Base-by-base conservation (phyloP, 2,329 filamentous ascomycete genomes). In the Hymenotorrendiella dingleyae region DNA sequence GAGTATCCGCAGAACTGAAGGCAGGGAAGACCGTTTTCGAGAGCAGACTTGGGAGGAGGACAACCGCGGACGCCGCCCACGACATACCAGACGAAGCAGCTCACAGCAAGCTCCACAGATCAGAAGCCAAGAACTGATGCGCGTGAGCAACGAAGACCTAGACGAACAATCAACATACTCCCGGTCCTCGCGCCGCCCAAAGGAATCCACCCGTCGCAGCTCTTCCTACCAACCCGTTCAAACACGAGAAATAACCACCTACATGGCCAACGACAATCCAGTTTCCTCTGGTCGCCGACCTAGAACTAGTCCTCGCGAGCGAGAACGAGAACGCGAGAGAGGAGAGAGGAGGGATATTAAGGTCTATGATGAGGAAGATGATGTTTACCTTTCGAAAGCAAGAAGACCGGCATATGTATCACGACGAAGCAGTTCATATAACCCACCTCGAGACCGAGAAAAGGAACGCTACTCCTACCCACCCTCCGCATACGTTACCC, bases 371-470 rank as follows among this genome's bases (percentile, higher is more conserved):
- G 36, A 39, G 22, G 23, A 27, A 10, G 22, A 35, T 12, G 32
- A 35, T 22, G 21, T 27, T n/a, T 44, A 32, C 22, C 12, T 20
- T 8, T 35, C 28, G 7, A 27, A 29, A 21, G 21, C 24, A 12
- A 22, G 37, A 11, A 27, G 36, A 16, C 44, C 44, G 6, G 24
- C 19, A 27, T 12, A 34, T 6, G 24, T 21, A 19, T 27, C 40
- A 9, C 40, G 36, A 19, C 34, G 44, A 17, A 46, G 44, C 19
- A 40, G 23, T 12, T 42, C 39, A 4, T 34, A 35, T 28, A 28
- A 42, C 16, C 17, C 26, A 9, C 35, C 35, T 16, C 21, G 22
- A 9, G 23, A 36, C 10, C 38, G 38, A 21, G 36, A 39, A 8
- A 22, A 19, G 16, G 11, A 32, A 3, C 23, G 26, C 7, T 40